A percentile compares a stretch with the other conserved stretches of the same genome.
These are phyloP conservation scores for Trypanosoma avium DNA, from an alignment of 208 protist genomes.

Conservation along the genomic window DNA sequence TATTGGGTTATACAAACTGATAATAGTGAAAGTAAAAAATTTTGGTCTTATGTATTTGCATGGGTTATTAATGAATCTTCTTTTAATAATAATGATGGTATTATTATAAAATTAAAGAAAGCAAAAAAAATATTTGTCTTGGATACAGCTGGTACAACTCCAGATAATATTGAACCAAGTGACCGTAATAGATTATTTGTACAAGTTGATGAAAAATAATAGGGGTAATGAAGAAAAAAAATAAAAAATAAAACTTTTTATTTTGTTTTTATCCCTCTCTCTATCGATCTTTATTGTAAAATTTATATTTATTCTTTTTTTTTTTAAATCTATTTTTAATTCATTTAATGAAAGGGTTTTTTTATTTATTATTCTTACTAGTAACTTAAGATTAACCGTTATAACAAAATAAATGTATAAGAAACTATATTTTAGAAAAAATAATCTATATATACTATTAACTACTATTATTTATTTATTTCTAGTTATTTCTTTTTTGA, in stretches of 20 bases:
- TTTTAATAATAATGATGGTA: background rate
- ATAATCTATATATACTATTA: no score
- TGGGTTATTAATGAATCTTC: conserved; percentile 26
- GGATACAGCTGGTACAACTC: conserved; percentile 13
- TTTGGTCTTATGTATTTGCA: conserved; percentile 26
- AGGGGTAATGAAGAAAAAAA: background rate
- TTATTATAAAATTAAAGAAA: conserved; percentile 7
- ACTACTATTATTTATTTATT: no score
- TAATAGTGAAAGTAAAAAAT: conserved; percentile 15
- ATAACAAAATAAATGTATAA: no score
- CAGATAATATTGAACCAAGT: conserved; percentile 16
- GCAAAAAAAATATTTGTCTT: conserved; percentile 19
- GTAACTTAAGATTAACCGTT: no score
- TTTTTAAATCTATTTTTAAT: conserved; percentile 14
- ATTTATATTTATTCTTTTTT: conserved; percentile 15
- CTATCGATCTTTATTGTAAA: background rate
- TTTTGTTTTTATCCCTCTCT: conserved; percentile 13
- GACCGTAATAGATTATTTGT: conserved; percentile 16
- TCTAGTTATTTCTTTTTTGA: no score
- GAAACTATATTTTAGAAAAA: no score
- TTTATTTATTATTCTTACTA: no score
- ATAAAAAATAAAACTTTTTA: conserved; percentile 6
- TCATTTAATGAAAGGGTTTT: no score
- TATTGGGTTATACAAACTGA: conserved; percentile 24
- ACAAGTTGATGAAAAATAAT: conserved; percentile 13